Percentiles rank a stretch among this genome's conserved stretches.
Evolutionary conservation across 495 filamentous ascomycete genomes (phyloP).

Genomic region (Rhypophila decipiens): DNA sequence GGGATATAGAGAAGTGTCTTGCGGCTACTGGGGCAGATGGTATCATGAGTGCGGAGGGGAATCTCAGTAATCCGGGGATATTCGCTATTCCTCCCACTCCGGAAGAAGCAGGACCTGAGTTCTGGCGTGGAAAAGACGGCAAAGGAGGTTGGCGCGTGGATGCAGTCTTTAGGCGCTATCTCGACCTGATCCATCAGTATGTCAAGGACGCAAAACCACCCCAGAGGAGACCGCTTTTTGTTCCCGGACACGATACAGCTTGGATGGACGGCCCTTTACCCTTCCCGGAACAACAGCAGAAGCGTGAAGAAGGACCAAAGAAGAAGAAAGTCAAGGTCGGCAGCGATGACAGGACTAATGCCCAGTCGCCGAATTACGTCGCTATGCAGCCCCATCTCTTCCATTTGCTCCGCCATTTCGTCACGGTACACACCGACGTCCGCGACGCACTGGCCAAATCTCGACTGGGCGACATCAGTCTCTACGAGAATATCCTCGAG

Average conservation of each 20-base stretch:
- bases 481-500: constrained; percentile 60
- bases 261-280: constrained; percentile 19
- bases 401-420: constrained; percentile 76
- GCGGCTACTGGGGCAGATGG: constrained; percentile 83
- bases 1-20: constrained; percentile 74
- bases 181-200: constrained; percentile 79
- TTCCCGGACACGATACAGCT: constrained; percentile 54
- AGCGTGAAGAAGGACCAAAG: constrained; percentile 26
- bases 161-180: constrained; percentile 76
- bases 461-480: constrained; percentile 55
- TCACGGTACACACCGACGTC: constrained; percentile 69
- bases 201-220: constrained; percentile 60
- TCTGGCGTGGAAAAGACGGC: constrained; percentile 77
- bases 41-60: constrained; percentile 94
- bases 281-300: constrained; percentile 26
- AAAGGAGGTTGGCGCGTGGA: constrained; percentile 87
- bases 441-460: constrained; percentile 70
- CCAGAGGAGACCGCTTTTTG: constrained; percentile 61
- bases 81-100: constrained; percentile 62
- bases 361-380: constrained; percentile 63
- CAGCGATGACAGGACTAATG: constrained; percentile 22
- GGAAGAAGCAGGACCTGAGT: constrained; percentile 63
- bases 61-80: constrained; percentile 82
- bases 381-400: constrained; percentile 91
- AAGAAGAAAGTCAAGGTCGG: constrained; percentile 50